Evolutionary conservation across 805 yeast species (phyloP).

Genomic region (Candida arabinofermentans): DNA sequence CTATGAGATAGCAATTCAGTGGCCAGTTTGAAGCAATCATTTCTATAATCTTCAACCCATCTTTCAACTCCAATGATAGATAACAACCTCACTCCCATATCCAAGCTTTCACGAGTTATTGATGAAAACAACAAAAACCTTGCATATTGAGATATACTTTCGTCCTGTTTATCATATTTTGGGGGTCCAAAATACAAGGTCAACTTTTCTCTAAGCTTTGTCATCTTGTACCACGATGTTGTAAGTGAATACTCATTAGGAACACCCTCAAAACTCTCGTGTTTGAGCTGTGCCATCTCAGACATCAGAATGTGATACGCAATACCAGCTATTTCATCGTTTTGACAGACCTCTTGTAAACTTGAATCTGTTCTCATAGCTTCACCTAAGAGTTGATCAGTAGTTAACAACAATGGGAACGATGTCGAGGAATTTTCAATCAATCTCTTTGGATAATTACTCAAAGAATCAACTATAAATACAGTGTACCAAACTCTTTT

Average conservation of each 20-base stretch:
- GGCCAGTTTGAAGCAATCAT: conserved; percentile 18
- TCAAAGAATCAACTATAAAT: conserved; percentile 23
- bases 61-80: conserved; percentile 15
- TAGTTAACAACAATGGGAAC: conserved; percentile 17
- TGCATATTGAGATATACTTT: conserved; percentile 18
- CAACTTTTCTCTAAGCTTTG: conserved; percentile 7
- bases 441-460: conserved; percentile 22
- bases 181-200: conserved; percentile 8
- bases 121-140: conserved; percentile 21
- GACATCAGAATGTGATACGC: conserved; percentile 19
- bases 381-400: conserved; percentile 11
- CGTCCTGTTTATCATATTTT: neutral
- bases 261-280: conserved; percentile 13
- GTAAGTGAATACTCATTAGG: conserved; percentile 4
- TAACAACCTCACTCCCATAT: conserved; percentile 20
- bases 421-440: conserved; percentile 18
- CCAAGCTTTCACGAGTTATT: conserved; percentile 21
- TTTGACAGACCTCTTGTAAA: conserved; percentile 6
- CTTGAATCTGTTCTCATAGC: neutral
- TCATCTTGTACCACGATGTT: conserved; percentile 14
- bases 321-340: conserved; percentile 20
- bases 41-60: conserved; percentile 19
- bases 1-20: conserved; percentile 16
- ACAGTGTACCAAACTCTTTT: conserved; percentile 24
- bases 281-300: conserved; percentile 19